Conservation (phyloP, 1,284 basidiomycete species). For the Phylloporus sp. region DNA sequence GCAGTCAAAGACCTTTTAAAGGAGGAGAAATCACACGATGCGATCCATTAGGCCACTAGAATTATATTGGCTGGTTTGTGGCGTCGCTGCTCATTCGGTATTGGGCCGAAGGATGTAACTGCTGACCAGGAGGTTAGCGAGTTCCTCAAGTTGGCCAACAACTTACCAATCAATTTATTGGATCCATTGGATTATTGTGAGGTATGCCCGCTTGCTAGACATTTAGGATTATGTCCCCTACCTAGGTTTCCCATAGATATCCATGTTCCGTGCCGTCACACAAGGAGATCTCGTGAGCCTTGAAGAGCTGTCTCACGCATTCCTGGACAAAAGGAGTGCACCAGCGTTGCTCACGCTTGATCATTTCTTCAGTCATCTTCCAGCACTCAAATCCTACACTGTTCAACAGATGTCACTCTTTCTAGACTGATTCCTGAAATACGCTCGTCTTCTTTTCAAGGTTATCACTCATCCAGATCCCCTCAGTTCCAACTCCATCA, state of each 20-base stretch:
- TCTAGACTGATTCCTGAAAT: slow-evolving; percentile 42
- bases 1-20: slow-evolving; percentile 53
- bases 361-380: slow-evolving; percentile 26
- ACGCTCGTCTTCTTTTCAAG: slow-evolving; percentile 39
- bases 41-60: slow-evolving; percentile 36
- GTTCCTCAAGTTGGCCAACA: slow-evolving; percentile 22
- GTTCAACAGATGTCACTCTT: slow-evolving; percentile 34
- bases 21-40: slow-evolving; percentile 34
- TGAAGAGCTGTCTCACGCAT: slow-evolving; percentile 13
- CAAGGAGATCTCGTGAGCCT: slow-evolving; percentile 14
- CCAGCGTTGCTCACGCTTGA: slow-evolving; percentile 32
- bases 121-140: slow-evolving; percentile 4
- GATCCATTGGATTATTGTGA: slow-evolving; percentile 24
- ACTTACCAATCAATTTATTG: slow-evolving; percentile 19
- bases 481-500: slow-evolving; percentile 26
- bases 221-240: background rate
- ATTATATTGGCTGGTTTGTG: slow-evolving; percentile 32
- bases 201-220: slow-evolving; percentile 6
- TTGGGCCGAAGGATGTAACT: slow-evolving; percentile 15
- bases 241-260: slow-evolving; percentile 20
- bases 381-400: slow-evolving; percentile 13
- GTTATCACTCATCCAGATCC: slow-evolving; percentile 35
- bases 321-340: slow-evolving; percentile 9
- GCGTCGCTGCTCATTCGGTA: slow-evolving; percentile 30
- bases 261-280: slow-evolving; percentile 31